Percentiles rank a stretch among this genome's conserved stretches.
Evolutionary conservation across 108 stramenopile genomes (phyloP).

Genomic region (Fragilariopsis cylindrus): DNA sequence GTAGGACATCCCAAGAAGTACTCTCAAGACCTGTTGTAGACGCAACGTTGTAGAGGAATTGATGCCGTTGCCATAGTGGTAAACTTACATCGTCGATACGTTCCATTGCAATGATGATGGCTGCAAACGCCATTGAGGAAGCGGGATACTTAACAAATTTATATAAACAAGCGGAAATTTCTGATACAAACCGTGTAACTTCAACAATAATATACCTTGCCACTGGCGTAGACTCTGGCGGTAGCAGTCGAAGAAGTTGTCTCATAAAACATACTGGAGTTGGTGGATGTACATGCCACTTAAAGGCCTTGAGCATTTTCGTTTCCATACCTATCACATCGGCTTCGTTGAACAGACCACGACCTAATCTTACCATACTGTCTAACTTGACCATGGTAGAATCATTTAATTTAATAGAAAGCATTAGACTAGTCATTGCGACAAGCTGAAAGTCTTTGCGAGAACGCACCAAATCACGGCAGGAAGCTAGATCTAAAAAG

Average conservation of each 20-base stretch:
- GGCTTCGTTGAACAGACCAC: slow-evolving; percentile 59
- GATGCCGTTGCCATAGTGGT: slow-evolving; percentile 36
- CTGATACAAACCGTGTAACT: slow-evolving; percentile 58
- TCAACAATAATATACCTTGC: slow-evolving; percentile 55
- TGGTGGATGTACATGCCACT: slow-evolving; percentile 77
- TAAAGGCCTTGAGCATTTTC: slow-evolving; percentile 51
- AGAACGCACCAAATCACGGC: slow-evolving; percentile 34
- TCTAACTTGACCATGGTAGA: slow-evolving; percentile 66
- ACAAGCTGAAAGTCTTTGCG: slow-evolving; percentile 58
- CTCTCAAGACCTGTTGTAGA: slow-evolving; percentile 31
- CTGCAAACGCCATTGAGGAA: slow-evolving; percentile 54
- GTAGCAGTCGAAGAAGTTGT: slow-evolving; percentile 45
- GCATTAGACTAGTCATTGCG: slow-evolving; percentile 76
- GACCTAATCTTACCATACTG: slow-evolving; percentile 51
- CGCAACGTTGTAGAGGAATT: slow-evolving; percentile 28
- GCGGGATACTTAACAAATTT: slow-evolving; percentile 52
- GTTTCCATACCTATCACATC: slow-evolving; percentile 74
- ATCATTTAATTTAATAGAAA: slow-evolving; percentile 74
- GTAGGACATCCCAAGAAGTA: slow-evolving; percentile 21
- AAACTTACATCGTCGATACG: slow-evolving; percentile 43
- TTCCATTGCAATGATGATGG: slow-evolving; percentile 55
- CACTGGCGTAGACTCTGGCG: slow-evolving; percentile 30
- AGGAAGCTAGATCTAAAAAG: slow-evolving; percentile 59
- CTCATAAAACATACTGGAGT: slow-evolving; percentile 65
- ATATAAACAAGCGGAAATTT: slow-evolving; percentile 53